Conservation (phyloP, 1,284 basidiomycete genomes). For the Leccinum holopus region DNA sequence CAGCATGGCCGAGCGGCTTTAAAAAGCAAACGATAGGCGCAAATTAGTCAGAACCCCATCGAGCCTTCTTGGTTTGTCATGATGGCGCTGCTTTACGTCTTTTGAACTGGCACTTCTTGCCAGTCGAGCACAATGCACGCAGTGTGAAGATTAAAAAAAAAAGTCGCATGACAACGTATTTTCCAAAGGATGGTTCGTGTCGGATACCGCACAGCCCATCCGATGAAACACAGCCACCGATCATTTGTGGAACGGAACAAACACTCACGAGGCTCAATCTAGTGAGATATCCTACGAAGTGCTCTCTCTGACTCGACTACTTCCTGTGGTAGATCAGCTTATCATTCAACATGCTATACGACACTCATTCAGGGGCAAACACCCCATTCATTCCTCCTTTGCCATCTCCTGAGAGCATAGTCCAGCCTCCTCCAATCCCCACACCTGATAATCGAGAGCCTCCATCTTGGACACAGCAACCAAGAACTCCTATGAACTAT, state of each 20-base stretch:
- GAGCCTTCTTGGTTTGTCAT: not conserved
- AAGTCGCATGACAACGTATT: no score
- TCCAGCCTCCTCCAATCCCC: constrained; percentile 31
- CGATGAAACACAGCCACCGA: constrained; percentile 28
- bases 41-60: not conserved
- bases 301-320: not conserved
- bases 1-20: not conserved
- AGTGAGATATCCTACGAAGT: constrained; percentile 8
- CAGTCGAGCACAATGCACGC: not conserved
- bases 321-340: not conserved
- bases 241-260: constrained; percentile 12
- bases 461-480: constrained; percentile 28
- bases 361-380: constrained; percentile 31
- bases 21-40: not conserved
- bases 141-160: not conserved
- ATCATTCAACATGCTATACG: constrained; percentile 25
- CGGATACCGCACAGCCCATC: not conserved
- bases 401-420: constrained; percentile 28
- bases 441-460: constrained; percentile 24
- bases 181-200: no score
- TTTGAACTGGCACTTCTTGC: not conserved
- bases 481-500: constrained; percentile 30
- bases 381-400: constrained; percentile 36
- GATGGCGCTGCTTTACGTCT: not conserved
- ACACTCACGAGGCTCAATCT: not conserved